Evolutionary conservation across 306 rosid species (phyloP).

Genomic region (Cucumis cinereus): DNA sequence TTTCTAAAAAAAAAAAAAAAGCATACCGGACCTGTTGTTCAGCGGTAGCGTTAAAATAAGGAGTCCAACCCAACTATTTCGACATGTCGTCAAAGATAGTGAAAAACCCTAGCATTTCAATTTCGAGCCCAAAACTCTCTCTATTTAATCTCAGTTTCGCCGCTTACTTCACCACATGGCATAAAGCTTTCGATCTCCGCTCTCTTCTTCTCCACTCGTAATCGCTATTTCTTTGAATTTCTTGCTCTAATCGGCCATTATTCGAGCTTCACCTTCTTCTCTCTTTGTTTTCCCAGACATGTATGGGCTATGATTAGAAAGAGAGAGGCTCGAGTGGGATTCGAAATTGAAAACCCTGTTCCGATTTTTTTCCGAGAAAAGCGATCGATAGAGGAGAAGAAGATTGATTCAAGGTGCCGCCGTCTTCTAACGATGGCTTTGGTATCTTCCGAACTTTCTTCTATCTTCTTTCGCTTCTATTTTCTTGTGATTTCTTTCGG

Average conservation of each 20-base stretch:
- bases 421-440: slow-evolving; percentile 18
- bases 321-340: slow-evolving; percentile 79
- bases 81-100: not conserved
- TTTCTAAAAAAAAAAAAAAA: no score
- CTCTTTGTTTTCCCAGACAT: not conserved
- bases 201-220: not conserved
- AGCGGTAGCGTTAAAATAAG: not conserved
- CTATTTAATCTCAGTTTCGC: not conserved
- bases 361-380: not conserved
- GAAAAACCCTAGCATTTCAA: not conserved
- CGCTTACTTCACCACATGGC: not conserved
- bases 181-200: not conserved
- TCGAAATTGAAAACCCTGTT: slow-evolving; percentile 6
- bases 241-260: not conserved
- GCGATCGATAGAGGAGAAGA: not conserved
- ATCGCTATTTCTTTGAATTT: not conserved
- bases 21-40: not conserved
- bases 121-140: not conserved
- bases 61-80: not conserved
- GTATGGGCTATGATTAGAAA: slow-evolving; percentile 60
- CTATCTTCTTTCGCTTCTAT: not conserved
- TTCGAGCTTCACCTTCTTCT: not conserved
- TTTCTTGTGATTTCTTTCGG: not conserved
- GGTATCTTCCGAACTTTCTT: slow-evolving; percentile 31
- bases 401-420: slow-evolving; percentile 36